These are phyloP conservation scores for Daldinia eschscholtzii DNA, from an alignment of 2,329 filamentous ascomycete species.

Conservation along the genomic window DNA sequence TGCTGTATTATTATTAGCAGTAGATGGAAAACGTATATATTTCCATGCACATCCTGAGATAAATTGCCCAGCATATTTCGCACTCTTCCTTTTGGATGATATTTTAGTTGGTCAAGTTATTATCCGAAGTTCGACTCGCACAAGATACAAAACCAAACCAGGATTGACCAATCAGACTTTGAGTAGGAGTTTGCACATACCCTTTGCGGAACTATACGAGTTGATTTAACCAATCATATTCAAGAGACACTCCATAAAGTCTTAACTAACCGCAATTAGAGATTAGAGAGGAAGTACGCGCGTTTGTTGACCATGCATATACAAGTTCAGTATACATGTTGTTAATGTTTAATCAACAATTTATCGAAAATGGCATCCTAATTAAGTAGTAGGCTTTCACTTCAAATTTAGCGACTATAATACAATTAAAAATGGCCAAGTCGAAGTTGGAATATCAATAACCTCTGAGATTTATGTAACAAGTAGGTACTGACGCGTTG, in stretches of 20 bases:
- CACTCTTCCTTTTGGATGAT: neutral
- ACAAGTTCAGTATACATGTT: neutral
- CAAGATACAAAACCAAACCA: neutral
- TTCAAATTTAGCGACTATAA: neutral
- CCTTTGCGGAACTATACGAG: neutral
- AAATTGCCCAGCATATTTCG: neutral
- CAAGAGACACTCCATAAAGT: neutral
- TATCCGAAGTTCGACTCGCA: neutral
- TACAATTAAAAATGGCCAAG: neutral
- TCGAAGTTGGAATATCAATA: neutral
- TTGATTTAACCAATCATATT: neutral
- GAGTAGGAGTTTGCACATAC: neutral
- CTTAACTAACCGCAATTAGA: conserved; percentile 7
- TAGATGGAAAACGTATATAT: neutral
- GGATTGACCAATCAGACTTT: conserved; percentile 4
- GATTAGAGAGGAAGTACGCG: neutral
- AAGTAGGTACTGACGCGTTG: neutral
- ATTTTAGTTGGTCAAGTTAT: neutral
- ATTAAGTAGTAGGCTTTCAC: neutral
- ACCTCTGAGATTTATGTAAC: too few relatives aligned
- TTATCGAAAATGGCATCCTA: neutral
- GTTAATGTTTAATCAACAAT: neutral
- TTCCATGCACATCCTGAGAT: neutral
- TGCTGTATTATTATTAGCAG: neutral
- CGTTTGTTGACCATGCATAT: neutral